Evolutionary conservation across 176 grass and related monocot species (phyloP), one percentile per base, ranked within the genome.

Genomic region (Raddia guianensis): DNA sequence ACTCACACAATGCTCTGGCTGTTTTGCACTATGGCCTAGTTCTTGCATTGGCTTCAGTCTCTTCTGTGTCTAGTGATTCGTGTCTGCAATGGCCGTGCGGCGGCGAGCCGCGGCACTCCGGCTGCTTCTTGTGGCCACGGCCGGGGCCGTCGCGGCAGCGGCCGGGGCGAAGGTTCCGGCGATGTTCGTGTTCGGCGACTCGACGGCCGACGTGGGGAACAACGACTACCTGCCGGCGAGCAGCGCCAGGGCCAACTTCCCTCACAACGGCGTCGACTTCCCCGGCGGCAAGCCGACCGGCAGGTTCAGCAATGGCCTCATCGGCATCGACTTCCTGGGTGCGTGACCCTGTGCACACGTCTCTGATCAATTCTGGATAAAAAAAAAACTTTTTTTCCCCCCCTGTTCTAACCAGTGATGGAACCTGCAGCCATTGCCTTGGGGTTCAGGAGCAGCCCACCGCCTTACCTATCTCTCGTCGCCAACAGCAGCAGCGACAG

Each of bases 271-370:
- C 15, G 51, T 97, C 63, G 88, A 97, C 86, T 87, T 93, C 73
- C 93, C 90, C 12, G 66, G 79, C 12, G 68, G 83, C 33, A 84
- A 32, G 75, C 77, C 88, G 3, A 97, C 90, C 1, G 93, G 90
- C 9, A 88, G 93, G 83, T 97, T 97, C 59, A 97, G 93, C 76
- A 97, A 97, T 8, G 93, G 90, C 63, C 74, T 88, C 61, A 91
- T 89, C 27, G 49, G 66, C 3, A 58, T 72, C 4, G 93, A 97
- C 74, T 97, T 93, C 76, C 53, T 96, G n/a, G 84, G 93, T 96
- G 35, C 48, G 81, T 56, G 11, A 13, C 5, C 32, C 4, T 62
- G 3, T 33, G 8, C 13, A 12, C 12, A 33, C 27, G 21, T 37
- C 7, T 73, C 70, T 73, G 50, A 45, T 20, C 42, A 46, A 9